A percentile compares a stretch with the other conserved stretches of the same genome.
Evolutionary conservation across 805 yeast species (phyloP).

Genomic region (Starmerella apicola): DNA sequence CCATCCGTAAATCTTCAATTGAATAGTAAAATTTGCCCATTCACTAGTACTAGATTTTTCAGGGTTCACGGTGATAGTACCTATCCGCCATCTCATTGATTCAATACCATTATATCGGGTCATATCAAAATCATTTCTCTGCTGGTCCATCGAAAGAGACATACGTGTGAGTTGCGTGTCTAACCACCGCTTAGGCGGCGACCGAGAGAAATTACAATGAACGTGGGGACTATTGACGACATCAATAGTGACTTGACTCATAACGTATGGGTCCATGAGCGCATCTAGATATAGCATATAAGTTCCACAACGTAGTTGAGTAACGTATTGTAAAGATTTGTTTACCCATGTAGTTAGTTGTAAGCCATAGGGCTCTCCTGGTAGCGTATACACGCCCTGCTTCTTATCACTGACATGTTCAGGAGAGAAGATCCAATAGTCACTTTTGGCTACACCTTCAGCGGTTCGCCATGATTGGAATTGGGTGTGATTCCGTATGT

Average conservation of each 20-base stretch:
- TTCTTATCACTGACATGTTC: slow-evolving; percentile 8
- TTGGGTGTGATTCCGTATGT: slow-evolving; percentile 10
- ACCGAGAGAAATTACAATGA: slow-evolving; percentile 8
- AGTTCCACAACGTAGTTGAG: slow-evolving; percentile 14
- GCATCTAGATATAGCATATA: slow-evolving; percentile 15
- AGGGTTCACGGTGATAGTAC: background rate
- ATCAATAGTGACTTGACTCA: slow-evolving; percentile 11
- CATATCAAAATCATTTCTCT: background rate
- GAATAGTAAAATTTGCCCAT: slow-evolving; percentile 13
- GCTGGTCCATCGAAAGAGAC: background rate
- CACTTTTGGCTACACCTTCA: slow-evolving; percentile 15
- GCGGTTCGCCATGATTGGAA: slow-evolving; percentile 16
- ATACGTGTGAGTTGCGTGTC: slow-evolving; percentile 7
- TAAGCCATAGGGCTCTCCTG: slow-evolving; percentile 14
- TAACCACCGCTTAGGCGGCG: slow-evolving; percentile 11
- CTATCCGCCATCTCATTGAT: background rate
- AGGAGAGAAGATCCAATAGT: slow-evolving; percentile 20
- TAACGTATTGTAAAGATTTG: slow-evolving; percentile 13
- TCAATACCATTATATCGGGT: background rate
- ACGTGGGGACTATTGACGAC: slow-evolving; percentile 11
- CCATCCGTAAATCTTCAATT: slow-evolving; percentile 10
- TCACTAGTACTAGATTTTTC: background rate
- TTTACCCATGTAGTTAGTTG: slow-evolving; percentile 7
- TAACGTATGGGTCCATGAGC: slow-evolving; percentile 8
- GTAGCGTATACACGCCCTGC: background rate